Evolutionary conservation across 2,329 filamentous ascomycete genomes (phyloP).

Genomic region (Sclerotinia minor): DNA sequence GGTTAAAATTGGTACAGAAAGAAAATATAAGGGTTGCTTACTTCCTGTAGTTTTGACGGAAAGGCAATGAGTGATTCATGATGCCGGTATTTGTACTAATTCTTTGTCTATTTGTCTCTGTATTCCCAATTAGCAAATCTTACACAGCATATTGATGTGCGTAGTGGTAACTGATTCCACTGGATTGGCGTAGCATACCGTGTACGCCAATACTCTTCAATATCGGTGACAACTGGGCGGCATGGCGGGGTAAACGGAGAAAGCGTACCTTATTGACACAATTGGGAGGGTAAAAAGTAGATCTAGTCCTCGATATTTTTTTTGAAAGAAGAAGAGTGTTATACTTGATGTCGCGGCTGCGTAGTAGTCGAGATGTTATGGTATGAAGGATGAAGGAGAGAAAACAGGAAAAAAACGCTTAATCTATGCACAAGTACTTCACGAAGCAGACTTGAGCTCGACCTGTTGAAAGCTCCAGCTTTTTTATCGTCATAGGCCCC

Average conservation of each 20-base stretch:
- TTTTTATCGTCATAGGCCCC: conserved; percentile 24
- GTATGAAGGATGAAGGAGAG: neutral
- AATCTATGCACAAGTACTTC: conserved; percentile 8
- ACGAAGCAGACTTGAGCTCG: conserved; percentile 11
- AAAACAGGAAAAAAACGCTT: conserved; percentile 2
- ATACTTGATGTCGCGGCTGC: neutral
- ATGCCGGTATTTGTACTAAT: conserved; percentile 11
- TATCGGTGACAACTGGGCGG: conserved; percentile 15
- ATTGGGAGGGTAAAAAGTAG: neutral
- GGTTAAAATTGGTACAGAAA: neutral
- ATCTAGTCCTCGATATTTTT: neutral
- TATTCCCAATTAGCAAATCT: conserved; percentile 10
- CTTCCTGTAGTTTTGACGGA: conserved; percentile 26
- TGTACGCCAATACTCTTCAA: neutral
- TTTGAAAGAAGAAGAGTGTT: neutral
- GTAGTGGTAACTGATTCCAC: neutral
- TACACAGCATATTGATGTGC: neutral
- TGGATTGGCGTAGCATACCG: neutral
- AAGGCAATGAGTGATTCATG: conserved; percentile 24
- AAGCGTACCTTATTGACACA: conserved; percentile 13
- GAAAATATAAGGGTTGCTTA: conserved; percentile 1
- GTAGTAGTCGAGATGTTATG: neutral
- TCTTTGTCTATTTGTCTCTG: neutral
- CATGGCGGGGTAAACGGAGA: conserved; percentile 23
- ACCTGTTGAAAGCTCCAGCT: conserved; percentile 21